These are phyloP conservation scores for Dryadomyces quercivorus DNA, from an alignment of 2,329 filamentous ascomycete species.

Conservation along the genomic window DNA sequence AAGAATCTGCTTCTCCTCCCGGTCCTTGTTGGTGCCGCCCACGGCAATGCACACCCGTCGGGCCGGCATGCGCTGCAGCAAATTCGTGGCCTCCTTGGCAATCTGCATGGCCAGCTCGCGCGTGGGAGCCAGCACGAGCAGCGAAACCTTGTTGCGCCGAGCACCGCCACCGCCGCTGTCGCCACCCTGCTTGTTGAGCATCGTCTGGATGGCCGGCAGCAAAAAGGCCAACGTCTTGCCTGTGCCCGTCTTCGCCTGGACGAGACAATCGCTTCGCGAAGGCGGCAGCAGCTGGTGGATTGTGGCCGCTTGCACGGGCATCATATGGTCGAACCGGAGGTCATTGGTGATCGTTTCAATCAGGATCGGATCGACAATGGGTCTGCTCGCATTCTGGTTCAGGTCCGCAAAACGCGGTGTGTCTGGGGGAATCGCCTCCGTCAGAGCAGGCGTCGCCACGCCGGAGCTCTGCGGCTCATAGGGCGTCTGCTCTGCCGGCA, in stretches of 20 bases:
- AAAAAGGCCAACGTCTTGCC: constrained; percentile 80
- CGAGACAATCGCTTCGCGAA: constrained; percentile 42
- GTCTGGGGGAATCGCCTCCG: constrained; percentile 26
- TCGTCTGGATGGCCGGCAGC: constrained; percentile 68
- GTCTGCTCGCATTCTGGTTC: constrained; percentile 16
- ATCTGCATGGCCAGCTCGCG: constrained; percentile 62
- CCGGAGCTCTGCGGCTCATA: background rate
- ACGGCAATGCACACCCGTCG: constrained; percentile 71
- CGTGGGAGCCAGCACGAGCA: constrained; percentile 58
- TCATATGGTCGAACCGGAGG: constrained; percentile 39
- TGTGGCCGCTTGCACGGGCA: constrained; percentile 41
- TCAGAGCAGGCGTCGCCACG: constrained; percentile 21
- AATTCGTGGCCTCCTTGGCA: constrained; percentile 54
- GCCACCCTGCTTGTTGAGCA: constrained; percentile 33
- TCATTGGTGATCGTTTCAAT: constrained; percentile 35
- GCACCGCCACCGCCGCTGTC: constrained; percentile 10
- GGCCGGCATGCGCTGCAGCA: constrained; percentile 59
- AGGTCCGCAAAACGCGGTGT: constrained; percentile 35
- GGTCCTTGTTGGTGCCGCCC: constrained; percentile 63
- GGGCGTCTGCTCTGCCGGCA: background rate
- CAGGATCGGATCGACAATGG: constrained; percentile 32
- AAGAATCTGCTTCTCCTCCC: constrained; percentile 58
- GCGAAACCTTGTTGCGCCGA: constrained; percentile 33
- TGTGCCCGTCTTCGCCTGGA: constrained; percentile 78
- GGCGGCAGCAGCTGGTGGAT: constrained; percentile 34